These are phyloP conservation scores for Begonia peltatifolia DNA, from an alignment of 306 rosid genomes.

Conservation along the genomic window DNA sequence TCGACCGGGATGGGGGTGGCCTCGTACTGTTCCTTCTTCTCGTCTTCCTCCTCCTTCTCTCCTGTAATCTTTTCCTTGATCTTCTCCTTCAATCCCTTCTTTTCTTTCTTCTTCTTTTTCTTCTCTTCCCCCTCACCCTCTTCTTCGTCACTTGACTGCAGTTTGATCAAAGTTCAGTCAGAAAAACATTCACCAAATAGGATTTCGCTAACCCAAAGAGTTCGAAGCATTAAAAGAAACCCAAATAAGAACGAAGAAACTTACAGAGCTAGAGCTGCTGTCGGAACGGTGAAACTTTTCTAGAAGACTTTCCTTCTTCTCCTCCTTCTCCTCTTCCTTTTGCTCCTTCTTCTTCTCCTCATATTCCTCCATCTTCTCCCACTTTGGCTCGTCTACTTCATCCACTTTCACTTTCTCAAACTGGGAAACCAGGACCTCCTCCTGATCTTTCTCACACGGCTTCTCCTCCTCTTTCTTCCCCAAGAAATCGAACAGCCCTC, in stretches of 20 bases:
- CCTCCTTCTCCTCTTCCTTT: conserved; percentile 5
- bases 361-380: conserved; percentile 32
- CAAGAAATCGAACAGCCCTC: conserved; percentile 54
- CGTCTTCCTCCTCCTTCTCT: conserved; percentile 15
- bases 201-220: too few species aligned
- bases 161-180: not conserved
- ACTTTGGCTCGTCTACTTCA: conserved; percentile 11
- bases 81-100: conserved; percentile 12
- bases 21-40: conserved; percentile 18
- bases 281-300: conserved; percentile 26
- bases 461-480: conserved; percentile 39
- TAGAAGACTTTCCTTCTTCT: conserved; percentile 18
- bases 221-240: too few species aligned
- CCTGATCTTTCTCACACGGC: conserved; percentile 3
- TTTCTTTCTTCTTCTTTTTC: conserved; percentile 17
- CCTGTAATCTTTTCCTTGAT: conserved; percentile 1
- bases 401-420: conserved; percentile 15
- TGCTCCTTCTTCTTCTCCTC: not conserved
- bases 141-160: conserved; percentile 76
- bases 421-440: conserved; percentile 14
- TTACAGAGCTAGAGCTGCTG: conserved; percentile 39
- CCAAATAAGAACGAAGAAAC: not conserved
- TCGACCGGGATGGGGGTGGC: conserved; percentile 34
- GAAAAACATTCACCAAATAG: too few species aligned
- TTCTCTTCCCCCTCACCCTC: conserved; percentile 34